phyloP scores from a whole-genome alignment of 768 basidiomycete species.

The Agrocybe praecox region DNA sequence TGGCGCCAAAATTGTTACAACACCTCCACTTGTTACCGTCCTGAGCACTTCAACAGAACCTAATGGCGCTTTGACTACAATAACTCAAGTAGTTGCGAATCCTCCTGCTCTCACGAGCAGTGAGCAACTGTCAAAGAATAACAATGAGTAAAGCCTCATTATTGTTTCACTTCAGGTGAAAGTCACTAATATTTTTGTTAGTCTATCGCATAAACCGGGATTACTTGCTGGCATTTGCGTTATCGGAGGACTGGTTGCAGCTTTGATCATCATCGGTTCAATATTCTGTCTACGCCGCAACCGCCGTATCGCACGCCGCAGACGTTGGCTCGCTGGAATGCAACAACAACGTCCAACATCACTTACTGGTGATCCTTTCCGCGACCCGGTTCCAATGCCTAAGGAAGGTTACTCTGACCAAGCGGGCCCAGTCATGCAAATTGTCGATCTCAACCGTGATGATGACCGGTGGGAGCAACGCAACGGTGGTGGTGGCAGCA shows the following conservation, averaged over 20 bases:
- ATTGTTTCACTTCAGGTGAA: not conserved
- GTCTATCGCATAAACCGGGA: conserved; percentile 68
- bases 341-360: conserved; percentile 32
- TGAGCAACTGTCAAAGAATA: conserved; percentile 7
- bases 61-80: conserved; percentile 45
- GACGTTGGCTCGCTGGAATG: conserved; percentile 37
- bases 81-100: conserved; percentile 58
- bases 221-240: conserved; percentile 78
- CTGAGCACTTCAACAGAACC: conserved; percentile 46
- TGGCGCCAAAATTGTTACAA: conserved; percentile 39
- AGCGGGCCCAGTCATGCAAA: conserved; percentile 20
- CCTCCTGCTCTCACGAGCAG: conserved; percentile 21
- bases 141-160: conserved; percentile 12
- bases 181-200: conserved; percentile 20
- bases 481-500: conserved; percentile 2
- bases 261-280: conserved; percentile 46
- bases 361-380: conserved; percentile 36
- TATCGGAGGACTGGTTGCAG: conserved; percentile 58
- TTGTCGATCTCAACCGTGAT: conserved; percentile 3
- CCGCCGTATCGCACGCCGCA: conserved; percentile 37
- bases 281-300: conserved; percentile 45
- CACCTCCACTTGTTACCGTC: conserved; percentile 49
- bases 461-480: conserved; percentile 13
- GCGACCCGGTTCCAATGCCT: conserved; percentile 17
- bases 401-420: conserved; percentile 1